These are phyloP conservation scores for Citrus reticulata DNA, from an alignment of 345 rosid species.

Conservation along the genomic window DNA sequence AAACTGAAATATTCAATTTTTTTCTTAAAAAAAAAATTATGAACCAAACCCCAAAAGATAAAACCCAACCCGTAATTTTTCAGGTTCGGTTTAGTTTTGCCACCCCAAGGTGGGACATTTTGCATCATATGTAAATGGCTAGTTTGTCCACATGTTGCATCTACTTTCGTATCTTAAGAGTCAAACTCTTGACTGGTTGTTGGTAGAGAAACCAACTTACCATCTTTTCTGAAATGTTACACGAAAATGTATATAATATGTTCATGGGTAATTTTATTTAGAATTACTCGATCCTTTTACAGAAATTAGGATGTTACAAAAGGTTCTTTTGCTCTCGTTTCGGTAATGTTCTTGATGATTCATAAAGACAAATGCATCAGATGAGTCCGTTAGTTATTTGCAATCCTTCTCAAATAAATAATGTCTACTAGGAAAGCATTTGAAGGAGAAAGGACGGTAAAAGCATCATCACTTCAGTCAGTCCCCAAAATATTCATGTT, in stretches of 20 bases:
- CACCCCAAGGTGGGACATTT: no score
- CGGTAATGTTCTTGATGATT: background rate
- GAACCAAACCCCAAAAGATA: no score
- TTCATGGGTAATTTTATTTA: background rate
- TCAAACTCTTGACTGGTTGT: background rate
- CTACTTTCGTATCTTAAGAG: background rate
- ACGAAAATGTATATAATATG: background rate
- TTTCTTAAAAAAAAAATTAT: no score
- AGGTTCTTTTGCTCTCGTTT: background rate
- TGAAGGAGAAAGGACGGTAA: no score
- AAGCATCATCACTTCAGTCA: no score
- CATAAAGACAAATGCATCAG: background rate
- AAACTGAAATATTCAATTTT: no score
- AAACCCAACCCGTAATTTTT: no score
- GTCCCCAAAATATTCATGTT: no score
- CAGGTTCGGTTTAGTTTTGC: no score
- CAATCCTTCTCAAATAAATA: no score
- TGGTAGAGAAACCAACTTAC: background rate
- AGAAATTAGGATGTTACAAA: background rate
- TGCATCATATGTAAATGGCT: background rate
- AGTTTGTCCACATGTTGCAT: background rate
- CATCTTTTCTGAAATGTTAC: background rate
- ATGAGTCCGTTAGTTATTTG: no score
- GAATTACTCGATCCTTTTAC: background rate
- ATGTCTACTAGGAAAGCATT: no score